A percentile compares a stretch with the other conserved stretches of the same genome.
Evolutionary conservation across 2,329 filamentous ascomycete genomes (phyloP).

Genomic region (Davidsoniella eucalypti): DNA sequence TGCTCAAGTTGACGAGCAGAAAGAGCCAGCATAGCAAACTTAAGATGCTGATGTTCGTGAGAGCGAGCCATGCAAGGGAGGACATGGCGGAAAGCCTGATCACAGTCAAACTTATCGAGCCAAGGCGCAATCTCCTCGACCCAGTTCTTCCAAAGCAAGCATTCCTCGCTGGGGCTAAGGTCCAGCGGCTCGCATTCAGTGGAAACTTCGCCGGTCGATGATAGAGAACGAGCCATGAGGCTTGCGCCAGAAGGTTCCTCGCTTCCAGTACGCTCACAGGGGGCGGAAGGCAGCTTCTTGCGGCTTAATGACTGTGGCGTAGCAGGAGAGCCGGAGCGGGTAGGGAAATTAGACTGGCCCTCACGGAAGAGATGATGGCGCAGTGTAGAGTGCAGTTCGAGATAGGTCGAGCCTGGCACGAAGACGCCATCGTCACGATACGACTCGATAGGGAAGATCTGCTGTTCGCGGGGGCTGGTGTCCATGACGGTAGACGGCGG

Average conservation of each 20-base stretch:
- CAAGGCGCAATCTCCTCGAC: slow-evolving; percentile 26
- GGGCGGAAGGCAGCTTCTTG: slow-evolving; percentile 8
- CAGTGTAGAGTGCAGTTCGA: slow-evolving; percentile 28
- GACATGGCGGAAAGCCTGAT: slow-evolving; percentile 30
- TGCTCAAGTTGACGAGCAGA: slow-evolving; percentile 34
- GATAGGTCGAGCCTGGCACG: slow-evolving; percentile 29
- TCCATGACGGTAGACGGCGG: slow-evolving; percentile 16
- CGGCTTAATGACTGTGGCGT: slow-evolving; percentile 3
- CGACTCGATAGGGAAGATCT: slow-evolving; percentile 20
- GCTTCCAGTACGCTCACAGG: not conserved
- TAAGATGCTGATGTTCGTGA: slow-evolving; percentile 23
- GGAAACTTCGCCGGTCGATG: slow-evolving; percentile 14
- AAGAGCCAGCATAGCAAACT: slow-evolving; percentile 33
- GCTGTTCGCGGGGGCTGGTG: slow-evolving; percentile 13
- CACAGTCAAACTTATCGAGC: slow-evolving; percentile 37
- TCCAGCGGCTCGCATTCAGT: not conserved
- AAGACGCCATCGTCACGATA: slow-evolving; percentile 27
- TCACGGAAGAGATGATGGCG: slow-evolving; percentile 29
- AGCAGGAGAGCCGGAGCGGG: slow-evolving; percentile 13
- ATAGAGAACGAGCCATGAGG: not conserved
- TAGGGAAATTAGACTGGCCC: slow-evolving; percentile 24
- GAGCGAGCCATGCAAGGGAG: slow-evolving; percentile 29
- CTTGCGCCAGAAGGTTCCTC: not conserved
- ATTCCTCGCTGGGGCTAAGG: slow-evolving; percentile 19
- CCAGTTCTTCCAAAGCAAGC: slow-evolving; percentile 25